Conservation (phyloP, 2,329 filamentous ascomycete species). For the Cytospora leucostoma region DNA sequence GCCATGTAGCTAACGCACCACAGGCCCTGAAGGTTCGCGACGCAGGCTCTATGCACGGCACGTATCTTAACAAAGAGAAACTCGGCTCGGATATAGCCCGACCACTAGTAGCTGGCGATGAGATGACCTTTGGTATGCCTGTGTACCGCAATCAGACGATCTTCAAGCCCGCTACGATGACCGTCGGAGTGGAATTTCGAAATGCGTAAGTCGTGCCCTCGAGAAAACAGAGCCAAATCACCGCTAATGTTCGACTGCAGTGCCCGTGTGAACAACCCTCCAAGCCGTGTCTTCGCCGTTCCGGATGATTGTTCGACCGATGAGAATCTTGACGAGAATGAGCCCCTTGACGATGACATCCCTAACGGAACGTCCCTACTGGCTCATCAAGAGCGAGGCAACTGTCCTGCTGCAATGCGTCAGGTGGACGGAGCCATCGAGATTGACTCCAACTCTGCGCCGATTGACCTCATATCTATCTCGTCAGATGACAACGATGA, state of each 20-base stretch:
- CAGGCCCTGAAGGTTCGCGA: constrained; percentile 51
- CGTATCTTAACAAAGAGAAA: constrained; percentile 44
- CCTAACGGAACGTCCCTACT: not conserved
- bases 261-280: constrained; percentile 11
- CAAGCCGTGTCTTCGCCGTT: constrained; percentile 25
- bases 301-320: constrained; percentile 26
- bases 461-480: constrained; percentile 4
- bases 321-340: constrained; percentile 22
- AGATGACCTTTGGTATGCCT: constrained; percentile 43
- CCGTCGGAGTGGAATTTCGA: constrained; percentile 31
- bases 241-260: constrained; percentile 2
- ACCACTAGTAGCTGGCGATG: constrained; percentile 39
- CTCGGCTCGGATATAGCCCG: constrained; percentile 29
- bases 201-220: constrained; percentile 28
- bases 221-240: not conserved
- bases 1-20: constrained; percentile 33
- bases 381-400: not conserved
- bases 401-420: not conserved
- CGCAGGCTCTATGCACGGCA: constrained; percentile 54
- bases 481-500: constrained; percentile 4
- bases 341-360: constrained; percentile 19
- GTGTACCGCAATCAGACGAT: constrained; percentile 40
- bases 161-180: constrained; percentile 35
- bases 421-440: constrained; percentile 20
- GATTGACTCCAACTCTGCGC: constrained; percentile 3